phyloP scores from a whole-genome alignment of 345 rosid species.

The Kernera saxatilis region DNA sequence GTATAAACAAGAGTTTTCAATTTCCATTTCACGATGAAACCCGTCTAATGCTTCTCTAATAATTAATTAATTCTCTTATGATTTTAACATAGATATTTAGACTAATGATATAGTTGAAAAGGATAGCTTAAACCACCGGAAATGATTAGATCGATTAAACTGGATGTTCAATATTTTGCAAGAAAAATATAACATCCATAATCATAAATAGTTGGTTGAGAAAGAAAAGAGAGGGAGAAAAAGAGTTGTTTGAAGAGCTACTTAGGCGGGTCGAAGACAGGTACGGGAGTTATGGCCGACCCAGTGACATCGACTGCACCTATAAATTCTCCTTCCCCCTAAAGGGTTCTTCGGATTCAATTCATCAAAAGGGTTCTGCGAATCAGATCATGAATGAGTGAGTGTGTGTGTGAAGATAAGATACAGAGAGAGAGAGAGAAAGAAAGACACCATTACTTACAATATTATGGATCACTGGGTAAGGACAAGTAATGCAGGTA shows the following conservation, averaged over 20 bases:
- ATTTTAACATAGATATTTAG: too few species aligned
- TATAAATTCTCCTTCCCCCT: background rate
- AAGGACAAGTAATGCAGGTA: constrained; percentile 6
- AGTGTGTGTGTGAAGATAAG: background rate
- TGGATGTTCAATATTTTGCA: too few species aligned
- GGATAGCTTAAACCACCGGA: too few species aligned
- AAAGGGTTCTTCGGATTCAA: constrained; percentile 3
- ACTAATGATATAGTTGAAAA: too few species aligned
- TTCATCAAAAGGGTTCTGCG: constrained; percentile 7
- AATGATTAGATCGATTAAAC: too few species aligned
- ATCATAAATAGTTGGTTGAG: background rate
- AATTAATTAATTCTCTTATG: too few species aligned
- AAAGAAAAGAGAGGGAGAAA: background rate
- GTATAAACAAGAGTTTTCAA: too few species aligned
- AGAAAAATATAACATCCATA: too few species aligned
- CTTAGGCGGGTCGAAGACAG: background rate
- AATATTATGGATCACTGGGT: background rate
- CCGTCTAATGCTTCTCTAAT: too few species aligned
- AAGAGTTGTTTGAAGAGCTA: background rate
- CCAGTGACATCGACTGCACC: constrained; percentile 14
- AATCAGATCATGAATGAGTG: background rate
- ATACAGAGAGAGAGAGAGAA: background rate
- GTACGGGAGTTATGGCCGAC: constrained; percentile 4
- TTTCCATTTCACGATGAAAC: too few species aligned
- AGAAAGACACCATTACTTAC: background rate